Base-by-base conservation (phyloP, 768 basidiomycete genomes). In the Favolaschia claudopus region DNA sequence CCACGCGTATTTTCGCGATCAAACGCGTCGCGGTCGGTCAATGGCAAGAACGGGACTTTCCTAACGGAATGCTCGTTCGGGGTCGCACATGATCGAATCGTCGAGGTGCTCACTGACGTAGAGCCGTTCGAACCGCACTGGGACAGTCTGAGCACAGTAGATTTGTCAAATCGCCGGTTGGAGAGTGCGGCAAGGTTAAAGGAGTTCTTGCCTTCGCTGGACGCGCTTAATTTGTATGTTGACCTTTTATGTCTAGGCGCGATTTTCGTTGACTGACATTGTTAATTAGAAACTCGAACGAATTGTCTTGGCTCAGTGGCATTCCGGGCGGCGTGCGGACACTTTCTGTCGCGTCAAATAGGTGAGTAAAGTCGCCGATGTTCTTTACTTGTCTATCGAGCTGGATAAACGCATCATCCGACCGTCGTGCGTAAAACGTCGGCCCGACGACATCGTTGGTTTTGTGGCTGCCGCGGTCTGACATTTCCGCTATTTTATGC, bases 1-100 rank as follows among this genome's bases (percentile, higher is more conserved):
- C 77, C 79, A 22, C 76, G 81, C 15, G 69, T 75, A 5, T 82
- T 80, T 58, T 82, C 85, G 14, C 73, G 76, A 51, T 79, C 82
- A 20, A 79, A 77, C 34, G 76, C 74, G 27, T 76, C 75, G 64
- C 76, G 72, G 34, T 65, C 67, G 34, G 65, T 68, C 55, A 67
- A 66, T 65, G 77, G 70, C 48, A 70, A 72, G 24, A 79, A 81
- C 62, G 80, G 71, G 38, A 83, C 84, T 6, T 84, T 96, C 77
- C 79, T 99, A 62, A 99, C 96, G 12, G 96, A 99, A 70, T 98
- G 96, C 70, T 98, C 96, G 37, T 99, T 99, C 70, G 94, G 86
- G 15, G 88, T 98, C 39, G 85, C 95, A n/a, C 93, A 93, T 67
- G 96, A 98, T 70, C 85, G 86, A 40, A 84, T 99, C 6, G 90